Evolutionary conservation across 2,329 filamentous ascomycete species (phyloP), one percentile per base, ranked within the genome.

Genomic region (Botrytis fabae): DNA sequence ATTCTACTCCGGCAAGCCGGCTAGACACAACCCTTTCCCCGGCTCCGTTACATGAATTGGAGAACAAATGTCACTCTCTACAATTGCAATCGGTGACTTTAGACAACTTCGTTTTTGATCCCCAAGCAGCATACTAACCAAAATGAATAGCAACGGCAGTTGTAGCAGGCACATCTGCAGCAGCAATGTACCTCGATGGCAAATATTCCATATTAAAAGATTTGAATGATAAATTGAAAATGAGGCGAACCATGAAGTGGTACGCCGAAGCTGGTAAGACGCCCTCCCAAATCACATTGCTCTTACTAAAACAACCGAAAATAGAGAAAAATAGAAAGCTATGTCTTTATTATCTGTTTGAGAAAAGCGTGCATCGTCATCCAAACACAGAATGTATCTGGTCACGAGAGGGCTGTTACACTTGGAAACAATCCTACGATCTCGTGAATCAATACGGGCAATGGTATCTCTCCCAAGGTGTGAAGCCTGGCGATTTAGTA

Each of bases 181-280:
- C 87, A 59, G 85, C 86, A 22, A 76, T 80, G 75, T 93, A 93
- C 77, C 82, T 92, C 62, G 88, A 94, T 78, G 92, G 89, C 71
- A 93, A 92, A 83, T 90, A 87, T 77, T 88, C 92, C 79, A 79
- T 94, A 68, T 80, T 82, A 60, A 88, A 92, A 78, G 92, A 95
- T 80, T 75, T 91, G 25, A 77, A 79, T 0, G 77, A 78, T 10
- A 80, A 92, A n/a, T 79, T 83, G 20, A 81, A 82, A 18, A 74
- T 83, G n/a, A 83, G 82, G 51, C 81, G 80, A 46, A 82, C 83
- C 16, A 81, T 83, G 69, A 85, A 85, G 69, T 81, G 83, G 4
- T 85, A 86, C 71, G 80, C 81, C 7, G 83, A 84, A 80, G 86
- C 85, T 54, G 79, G 88, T 89, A 81, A 75, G 81, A 73, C 57